These are phyloP conservation scores for Pseudoturritis turrita DNA, from an alignment of 345 rosid species.

Conservation along the genomic window DNA sequence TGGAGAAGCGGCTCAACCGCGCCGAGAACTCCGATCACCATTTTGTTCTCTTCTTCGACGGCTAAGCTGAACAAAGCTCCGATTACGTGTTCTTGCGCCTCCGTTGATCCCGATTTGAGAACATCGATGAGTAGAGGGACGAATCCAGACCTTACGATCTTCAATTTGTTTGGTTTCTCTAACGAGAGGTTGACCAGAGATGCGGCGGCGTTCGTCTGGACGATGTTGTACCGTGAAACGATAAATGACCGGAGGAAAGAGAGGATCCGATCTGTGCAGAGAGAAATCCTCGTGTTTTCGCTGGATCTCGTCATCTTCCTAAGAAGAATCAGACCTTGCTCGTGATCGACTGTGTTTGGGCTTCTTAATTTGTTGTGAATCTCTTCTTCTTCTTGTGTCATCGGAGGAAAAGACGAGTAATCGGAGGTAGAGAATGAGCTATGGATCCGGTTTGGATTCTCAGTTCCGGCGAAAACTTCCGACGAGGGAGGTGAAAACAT, in stretches of 20 bases:
- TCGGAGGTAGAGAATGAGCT: constrained; percentile 22
- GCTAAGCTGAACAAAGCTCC: constrained; percentile 83
- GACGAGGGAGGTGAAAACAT: constrained; percentile 43
- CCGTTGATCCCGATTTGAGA: constrained; percentile 58
- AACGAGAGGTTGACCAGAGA: constrained; percentile 68
- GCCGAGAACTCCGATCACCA: constrained; percentile 80
- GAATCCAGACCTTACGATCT: constrained; percentile 67
- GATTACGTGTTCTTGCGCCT: constrained; percentile 73
- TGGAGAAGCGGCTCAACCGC: constrained; percentile 72
- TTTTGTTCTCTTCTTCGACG: constrained; percentile 70
- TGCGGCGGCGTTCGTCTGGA: constrained; percentile 74
- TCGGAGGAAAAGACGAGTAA: constrained; percentile 27
- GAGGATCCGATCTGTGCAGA: constrained; percentile 52
- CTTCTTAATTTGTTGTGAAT: constrained; percentile 42
- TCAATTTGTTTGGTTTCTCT: constrained; percentile 59
- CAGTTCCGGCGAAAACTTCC: constrained; percentile 26
- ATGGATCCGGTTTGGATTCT: constrained; percentile 16
- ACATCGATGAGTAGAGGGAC: constrained; percentile 62
- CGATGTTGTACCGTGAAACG: constrained; percentile 50
- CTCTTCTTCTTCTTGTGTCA: constrained; percentile 48
- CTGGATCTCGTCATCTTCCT: constrained; percentile 52
- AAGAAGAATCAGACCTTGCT: constrained; percentile 48
- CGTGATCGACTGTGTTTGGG: constrained; percentile 47
- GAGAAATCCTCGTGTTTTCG: constrained; percentile 41
- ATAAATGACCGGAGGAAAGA: constrained; percentile 46